Evolutionary conservation across 2,329 filamentous ascomycete genomes (phyloP).

Genomic region (Arthrobotrys musiformis): DNA sequence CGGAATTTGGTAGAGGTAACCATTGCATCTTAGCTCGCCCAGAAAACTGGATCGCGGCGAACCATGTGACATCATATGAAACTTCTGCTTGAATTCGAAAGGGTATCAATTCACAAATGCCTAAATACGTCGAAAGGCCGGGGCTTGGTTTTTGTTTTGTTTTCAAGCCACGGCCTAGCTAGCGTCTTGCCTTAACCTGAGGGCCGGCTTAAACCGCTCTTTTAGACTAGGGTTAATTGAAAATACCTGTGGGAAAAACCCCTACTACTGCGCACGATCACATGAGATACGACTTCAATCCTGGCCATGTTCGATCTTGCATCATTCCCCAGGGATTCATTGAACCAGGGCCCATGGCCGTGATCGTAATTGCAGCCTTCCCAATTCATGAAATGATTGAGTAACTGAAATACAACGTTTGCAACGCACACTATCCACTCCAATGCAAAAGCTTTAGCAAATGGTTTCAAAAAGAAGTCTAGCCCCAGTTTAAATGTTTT

Average conservation of each 20-base stretch:
- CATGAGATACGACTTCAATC: neutral
- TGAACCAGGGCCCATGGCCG: neutral
- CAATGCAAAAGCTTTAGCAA: too few relatives aligned
- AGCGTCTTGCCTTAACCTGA: too few relatives aligned
- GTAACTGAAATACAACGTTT: neutral
- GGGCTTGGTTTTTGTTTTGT: too few relatives aligned
- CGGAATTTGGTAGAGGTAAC: neutral
- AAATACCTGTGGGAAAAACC: neutral
- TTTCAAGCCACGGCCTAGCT: too few relatives aligned
- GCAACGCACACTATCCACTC: neutral
- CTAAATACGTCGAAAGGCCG: neutral
- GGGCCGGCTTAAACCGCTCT: neutral
- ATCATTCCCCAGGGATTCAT: neutral
- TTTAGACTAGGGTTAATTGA: neutral
- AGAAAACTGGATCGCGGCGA: neutral
- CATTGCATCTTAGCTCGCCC: neutral
- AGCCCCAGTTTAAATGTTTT: too few relatives aligned
- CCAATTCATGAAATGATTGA: neutral
- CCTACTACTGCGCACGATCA: neutral
- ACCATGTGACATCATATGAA: neutral
- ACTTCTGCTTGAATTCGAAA: neutral
- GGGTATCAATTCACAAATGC: neutral
- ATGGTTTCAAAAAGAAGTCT: neutral
- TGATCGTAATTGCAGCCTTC: neutral
- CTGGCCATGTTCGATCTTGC: neutral